Base-by-base conservation (phyloP, 495 filamentous ascomycete genomes). In the Chaetomidium leptoderma region DNA sequence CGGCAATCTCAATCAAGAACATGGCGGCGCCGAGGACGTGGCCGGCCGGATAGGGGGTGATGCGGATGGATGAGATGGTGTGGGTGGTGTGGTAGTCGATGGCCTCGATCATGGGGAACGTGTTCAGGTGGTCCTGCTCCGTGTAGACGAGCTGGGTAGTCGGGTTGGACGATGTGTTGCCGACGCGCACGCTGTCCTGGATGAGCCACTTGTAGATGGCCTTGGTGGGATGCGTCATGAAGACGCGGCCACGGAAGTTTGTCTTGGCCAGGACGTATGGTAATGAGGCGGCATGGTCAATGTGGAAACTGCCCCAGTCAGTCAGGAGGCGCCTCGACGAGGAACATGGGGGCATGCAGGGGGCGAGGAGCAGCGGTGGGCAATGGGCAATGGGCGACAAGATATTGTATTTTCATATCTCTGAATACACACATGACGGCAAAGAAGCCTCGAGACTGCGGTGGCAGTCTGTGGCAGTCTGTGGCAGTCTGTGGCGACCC, bases 171-270 rank as follows among this genome's bases (percentile, higher is more conserved):
- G 89, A 86, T 0, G 88, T 90, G 69, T 90, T 80, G 48, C 86
- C 84, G 33, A 98, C 91, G 58, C 93, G 86, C 27, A 98, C 88
- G 67, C 88, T 91, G 74, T 98, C 93, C 70, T 96, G 91, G 51
- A 97, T 96, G 33, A 98, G 80, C 91, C 92, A 97, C 78, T 97
- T 97, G 80, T 98, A 98, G 72, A 98, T 98, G 58, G 93, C 93
- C 73, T 97, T 97, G 24, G 93, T 98, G 6, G 93, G 89, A 75
- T 97, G 93, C 26, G 93, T 98, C 92, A 97, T 98, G 76, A 97
- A 97, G 56, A 97, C 91, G 27, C 92, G 84, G 53, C 93, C 93
- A 61, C 88, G 86, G 80, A 98, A 98, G 67, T 95, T 96, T 45
- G 93, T 97, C 74, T 98, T 97, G 57, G 92, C 87, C 68, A 98